Evolutionary conservation across 169 alveolate species (phyloP).

Genomic region (Plasmodium cynomolgi): DNA sequence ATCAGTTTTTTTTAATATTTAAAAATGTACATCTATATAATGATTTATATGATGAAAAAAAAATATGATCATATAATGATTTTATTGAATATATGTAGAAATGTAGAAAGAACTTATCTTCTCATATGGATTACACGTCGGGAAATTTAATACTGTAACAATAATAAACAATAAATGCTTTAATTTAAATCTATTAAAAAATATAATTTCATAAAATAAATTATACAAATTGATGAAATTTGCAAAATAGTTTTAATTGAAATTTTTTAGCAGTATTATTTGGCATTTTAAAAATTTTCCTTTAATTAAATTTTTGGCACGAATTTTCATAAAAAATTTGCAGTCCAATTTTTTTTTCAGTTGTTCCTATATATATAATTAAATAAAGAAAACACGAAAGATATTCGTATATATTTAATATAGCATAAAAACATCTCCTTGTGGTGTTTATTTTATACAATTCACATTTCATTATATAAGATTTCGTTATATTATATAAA

Average conservation of each 20-base stretch:
- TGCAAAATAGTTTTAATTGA: not conserved
- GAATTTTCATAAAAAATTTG: not conserved
- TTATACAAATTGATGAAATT: not conserved
- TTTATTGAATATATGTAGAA: not conserved
- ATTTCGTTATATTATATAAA: not conserved
- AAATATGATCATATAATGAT: not conserved
- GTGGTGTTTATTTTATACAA: not conserved
- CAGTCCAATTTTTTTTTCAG: not conserved
- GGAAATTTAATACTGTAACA: not conserved
- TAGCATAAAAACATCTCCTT: not conserved
- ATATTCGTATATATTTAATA: not conserved
- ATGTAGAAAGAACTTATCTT: not conserved
- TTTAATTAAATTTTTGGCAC: not conserved
- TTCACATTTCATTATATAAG: not conserved
- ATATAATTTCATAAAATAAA: not conserved
- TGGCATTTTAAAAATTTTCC: not conserved
- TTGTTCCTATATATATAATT: not conserved
- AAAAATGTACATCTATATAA: not conserved
- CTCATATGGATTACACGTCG: not conserved
- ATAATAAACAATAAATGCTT: not conserved
- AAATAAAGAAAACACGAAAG: not conserved
- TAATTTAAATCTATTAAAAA: not conserved
- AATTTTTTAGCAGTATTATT: not conserved
- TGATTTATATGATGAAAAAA: not conserved
- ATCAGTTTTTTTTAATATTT: too few species aligned